phyloP scores from a whole-genome alignment of 345 rosid genomes.

The Orychophragmus violaceus region DNA sequence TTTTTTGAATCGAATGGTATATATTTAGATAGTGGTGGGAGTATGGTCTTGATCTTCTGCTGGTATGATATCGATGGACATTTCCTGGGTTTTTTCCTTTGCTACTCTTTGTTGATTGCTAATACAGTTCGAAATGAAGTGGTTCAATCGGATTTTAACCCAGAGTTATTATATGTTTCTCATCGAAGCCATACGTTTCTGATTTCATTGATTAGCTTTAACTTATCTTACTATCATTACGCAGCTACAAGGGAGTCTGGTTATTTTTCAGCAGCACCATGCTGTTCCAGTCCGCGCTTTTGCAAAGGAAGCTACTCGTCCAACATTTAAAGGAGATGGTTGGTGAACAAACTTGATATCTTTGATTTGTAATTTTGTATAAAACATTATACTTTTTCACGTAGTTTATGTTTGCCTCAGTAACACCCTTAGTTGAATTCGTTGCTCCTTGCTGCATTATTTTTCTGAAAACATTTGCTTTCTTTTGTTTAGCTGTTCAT shows the following conservation, averaged over 20 bases:
- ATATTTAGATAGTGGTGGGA: not conserved
- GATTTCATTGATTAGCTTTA: not conserved
- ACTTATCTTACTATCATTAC: not conserved
- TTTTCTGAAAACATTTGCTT: not conserved
- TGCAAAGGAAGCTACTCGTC: conserved; percentile 69
- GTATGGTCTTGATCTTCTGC: too few relatives aligned
- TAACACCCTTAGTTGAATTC: too few relatives aligned
- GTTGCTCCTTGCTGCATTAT: not conserved
- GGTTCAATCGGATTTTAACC: not conserved
- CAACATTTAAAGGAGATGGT: conserved; percentile 83
- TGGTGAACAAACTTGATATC: conserved; percentile 15
- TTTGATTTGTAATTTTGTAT: not conserved
- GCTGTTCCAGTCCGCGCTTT: conserved; percentile 57
- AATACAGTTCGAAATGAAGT: not conserved
- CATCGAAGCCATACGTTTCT: not conserved
- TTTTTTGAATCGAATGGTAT: not conserved
- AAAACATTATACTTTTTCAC: not conserved
- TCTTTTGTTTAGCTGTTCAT: not conserved
- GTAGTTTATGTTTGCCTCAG: too few relatives aligned
- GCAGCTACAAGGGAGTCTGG: conserved; percentile 53
- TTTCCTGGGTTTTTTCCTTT: too few relatives aligned
- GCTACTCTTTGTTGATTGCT: not conserved
- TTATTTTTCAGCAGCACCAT: conserved; percentile 44
- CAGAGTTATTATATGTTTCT: not conserved
- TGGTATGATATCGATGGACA: too few relatives aligned